These are phyloP conservation scores for Fomitopsis schrenkii DNA, from an alignment of 1,284 basidiomycete genomes.

Conservation along the genomic window DNA sequence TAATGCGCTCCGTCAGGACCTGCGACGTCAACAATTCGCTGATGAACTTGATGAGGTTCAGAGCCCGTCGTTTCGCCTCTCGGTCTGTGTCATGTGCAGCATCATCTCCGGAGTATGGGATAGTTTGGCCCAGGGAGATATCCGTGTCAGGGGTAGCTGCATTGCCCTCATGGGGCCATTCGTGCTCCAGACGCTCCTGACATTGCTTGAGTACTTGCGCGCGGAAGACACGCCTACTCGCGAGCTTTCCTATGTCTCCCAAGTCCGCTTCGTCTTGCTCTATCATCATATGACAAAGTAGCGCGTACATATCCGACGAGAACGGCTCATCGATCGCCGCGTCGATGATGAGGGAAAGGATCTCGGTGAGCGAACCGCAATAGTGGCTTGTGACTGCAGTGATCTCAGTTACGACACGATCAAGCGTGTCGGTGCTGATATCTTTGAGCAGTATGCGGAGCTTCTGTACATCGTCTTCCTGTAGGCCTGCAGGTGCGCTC, in stretches of 20 bases:
- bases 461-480: constrained; percentile 37
- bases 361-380: constrained; percentile 92
- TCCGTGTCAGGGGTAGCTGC: constrained; percentile 23
- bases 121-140: constrained; percentile 49
- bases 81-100: constrained; percentile 53
- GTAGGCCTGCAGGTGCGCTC: too few relatives aligned
- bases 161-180: constrained; percentile 63
- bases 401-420: constrained; percentile 64
- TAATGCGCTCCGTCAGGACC: constrained; percentile 45
- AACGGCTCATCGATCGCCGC: constrained; percentile 89
- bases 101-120: constrained; percentile 91
- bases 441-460: constrained; percentile 95
- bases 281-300: constrained; percentile 85
- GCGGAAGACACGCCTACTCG: constrained; percentile 86
- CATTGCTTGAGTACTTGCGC: constrained; percentile 68
- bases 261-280: constrained; percentile 66
- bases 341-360: constrained; percentile 95
- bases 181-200: constrained; percentile 86
- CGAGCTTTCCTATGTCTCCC: constrained; percentile 73
- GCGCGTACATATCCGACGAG: constrained; percentile 97
- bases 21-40: constrained; percentile 97
- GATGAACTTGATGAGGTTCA: constrained; percentile 96
- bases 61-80: constrained; percentile 95
- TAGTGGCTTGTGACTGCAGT: constrained; percentile 89
- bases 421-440: constrained; percentile 95